Percentiles rank a stretch among this genome's conserved stretches.
These are phyloP conservation scores for Coniferiporia sulphurascens DNA, from an alignment of 1,284 basidiomycete genomes.

Conservation along the genomic window DNA sequence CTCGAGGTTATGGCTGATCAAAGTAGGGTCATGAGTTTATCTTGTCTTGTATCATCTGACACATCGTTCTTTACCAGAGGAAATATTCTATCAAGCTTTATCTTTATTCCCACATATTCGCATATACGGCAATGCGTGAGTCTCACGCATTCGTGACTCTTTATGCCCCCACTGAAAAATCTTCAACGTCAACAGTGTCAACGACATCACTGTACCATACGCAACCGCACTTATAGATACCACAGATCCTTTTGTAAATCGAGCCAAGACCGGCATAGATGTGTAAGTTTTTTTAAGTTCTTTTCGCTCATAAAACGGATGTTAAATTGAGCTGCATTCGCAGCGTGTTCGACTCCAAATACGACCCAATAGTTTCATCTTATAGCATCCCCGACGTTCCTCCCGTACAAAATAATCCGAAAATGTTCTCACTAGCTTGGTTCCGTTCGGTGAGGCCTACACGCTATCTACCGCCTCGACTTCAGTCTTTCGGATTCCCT, in stretches of 20 bases:
- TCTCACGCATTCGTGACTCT: slow-evolving; percentile 16
- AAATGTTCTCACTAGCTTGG: slow-evolving; percentile 19
- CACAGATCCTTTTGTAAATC: slow-evolving; percentile 62
- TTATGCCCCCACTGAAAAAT: background rate
- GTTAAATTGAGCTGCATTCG: background rate
- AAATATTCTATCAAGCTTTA: slow-evolving; percentile 76
- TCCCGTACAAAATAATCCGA: slow-evolving; percentile 13
- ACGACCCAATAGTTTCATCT: slow-evolving; percentile 22
- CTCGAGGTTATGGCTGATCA: slow-evolving; percentile 86
- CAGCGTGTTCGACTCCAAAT: slow-evolving; percentile 25
- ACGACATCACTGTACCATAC: slow-evolving; percentile 81
- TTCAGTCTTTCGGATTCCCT: slow-evolving; percentile 31
- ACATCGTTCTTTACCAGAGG: slow-evolving; percentile 39
- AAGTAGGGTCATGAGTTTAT: slow-evolving; percentile 39
- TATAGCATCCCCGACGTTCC: slow-evolving; percentile 18
- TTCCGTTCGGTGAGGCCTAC: slow-evolving; percentile 14
- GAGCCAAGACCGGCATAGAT: slow-evolving; percentile 52
- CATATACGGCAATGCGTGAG: slow-evolving; percentile 83
- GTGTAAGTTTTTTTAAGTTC: slow-evolving; percentile 43
- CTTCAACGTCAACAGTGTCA: slow-evolving; percentile 39
- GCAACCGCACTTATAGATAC: slow-evolving; percentile 70
- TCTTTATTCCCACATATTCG: slow-evolving; percentile 62
- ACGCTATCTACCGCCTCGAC: slow-evolving; percentile 27
- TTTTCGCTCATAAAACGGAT: background rate
- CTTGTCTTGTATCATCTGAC: slow-evolving; percentile 15